These are phyloP conservation scores for Trametes elegans DNA, from an alignment of 768 basidiomycete species.

Conservation along the genomic window DNA sequence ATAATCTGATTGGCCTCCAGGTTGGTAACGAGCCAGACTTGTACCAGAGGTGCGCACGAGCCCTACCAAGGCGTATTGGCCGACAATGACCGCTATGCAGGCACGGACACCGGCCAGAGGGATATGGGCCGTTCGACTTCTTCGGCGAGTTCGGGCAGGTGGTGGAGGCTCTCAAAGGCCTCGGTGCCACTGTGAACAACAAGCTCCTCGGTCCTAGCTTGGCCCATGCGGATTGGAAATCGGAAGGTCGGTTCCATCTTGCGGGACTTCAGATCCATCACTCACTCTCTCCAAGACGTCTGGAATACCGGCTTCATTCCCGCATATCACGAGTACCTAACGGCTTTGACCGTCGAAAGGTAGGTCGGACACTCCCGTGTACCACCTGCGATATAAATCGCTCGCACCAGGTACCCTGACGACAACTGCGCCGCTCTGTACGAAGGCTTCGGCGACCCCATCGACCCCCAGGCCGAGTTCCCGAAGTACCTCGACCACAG, in stretches of 20 bases:
- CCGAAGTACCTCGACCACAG: slow-evolving; percentile 45
- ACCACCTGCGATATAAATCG: background rate
- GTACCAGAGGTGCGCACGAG: slow-evolving; percentile 51
- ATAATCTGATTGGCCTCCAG: slow-evolving; percentile 44
- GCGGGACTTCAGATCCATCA: background rate
- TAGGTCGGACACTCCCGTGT: slow-evolving; percentile 15
- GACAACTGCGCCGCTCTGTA: slow-evolving; percentile 34
- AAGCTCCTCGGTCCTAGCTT: slow-evolving; percentile 34
- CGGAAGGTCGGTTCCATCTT: slow-evolving; percentile 18
- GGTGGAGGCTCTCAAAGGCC: slow-evolving; percentile 24
- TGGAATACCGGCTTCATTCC: slow-evolving; percentile 33
- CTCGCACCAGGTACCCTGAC: slow-evolving; percentile 34
- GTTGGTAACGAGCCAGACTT: slow-evolving; percentile 61
- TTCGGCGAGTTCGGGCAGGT: slow-evolving; percentile 32
- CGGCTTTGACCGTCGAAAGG: slow-evolving; percentile 41
- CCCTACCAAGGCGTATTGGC: background rate
- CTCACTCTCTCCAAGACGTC: slow-evolving; percentile 18
- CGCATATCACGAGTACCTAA: slow-evolving; percentile 33
- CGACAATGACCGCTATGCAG: slow-evolving; percentile 8
- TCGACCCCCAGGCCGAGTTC: slow-evolving; percentile 40
- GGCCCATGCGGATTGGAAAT: slow-evolving; percentile 31
- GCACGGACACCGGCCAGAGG: slow-evolving; percentile 38
- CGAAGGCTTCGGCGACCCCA: slow-evolving; percentile 23
- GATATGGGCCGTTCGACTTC: slow-evolving; percentile 30
- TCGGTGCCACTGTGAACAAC: slow-evolving; percentile 24